Evolutionary conservation across 2,329 filamentous ascomycete species (phyloP).

Genomic region (Verticillium albo-atrum): DNA sequence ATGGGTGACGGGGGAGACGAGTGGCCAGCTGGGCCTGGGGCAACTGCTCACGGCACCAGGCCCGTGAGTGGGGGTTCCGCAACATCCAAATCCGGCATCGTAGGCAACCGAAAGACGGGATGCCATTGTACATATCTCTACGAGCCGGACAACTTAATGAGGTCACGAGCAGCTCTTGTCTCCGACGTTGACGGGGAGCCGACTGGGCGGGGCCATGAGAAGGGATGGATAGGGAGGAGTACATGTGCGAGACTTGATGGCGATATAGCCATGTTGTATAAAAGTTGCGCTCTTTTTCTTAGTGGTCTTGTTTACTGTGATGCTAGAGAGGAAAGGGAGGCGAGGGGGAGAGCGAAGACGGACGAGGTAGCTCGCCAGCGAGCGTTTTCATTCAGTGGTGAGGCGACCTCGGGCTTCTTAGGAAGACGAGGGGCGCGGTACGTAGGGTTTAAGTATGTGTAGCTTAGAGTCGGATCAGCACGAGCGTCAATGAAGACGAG

Average conservation of each 20-base stretch:
- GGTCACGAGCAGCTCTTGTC: background rate
- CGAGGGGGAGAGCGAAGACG: background rate
- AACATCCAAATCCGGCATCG: background rate
- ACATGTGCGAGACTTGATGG: background rate
- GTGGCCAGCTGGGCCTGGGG: background rate
- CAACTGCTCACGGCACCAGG: background rate
- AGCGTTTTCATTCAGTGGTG: background rate
- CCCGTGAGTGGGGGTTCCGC: background rate
- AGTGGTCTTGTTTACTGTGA: background rate
- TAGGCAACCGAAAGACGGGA: background rate
- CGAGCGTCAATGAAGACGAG: background rate
- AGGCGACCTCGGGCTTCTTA: background rate
- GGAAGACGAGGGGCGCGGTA: background rate
- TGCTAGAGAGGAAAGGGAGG: background rate
- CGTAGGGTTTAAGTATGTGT: background rate
- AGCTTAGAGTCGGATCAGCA: background rate
- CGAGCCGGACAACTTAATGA: background rate
- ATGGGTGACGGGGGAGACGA: background rate
- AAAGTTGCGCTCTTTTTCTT: background rate
- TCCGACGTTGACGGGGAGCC: background rate
- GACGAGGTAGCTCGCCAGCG: background rate
- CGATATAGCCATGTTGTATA: constrained; percentile 1
- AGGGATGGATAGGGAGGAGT: background rate
- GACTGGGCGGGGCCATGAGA: background rate
- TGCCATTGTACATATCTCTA: background rate